A percentile compares a stretch with the other conserved stretches of the same genome.
Evolutionary conservation across 495 filamentous ascomycete species (phyloP).

Genomic region (Clohesyomyces aquaticus): DNA sequence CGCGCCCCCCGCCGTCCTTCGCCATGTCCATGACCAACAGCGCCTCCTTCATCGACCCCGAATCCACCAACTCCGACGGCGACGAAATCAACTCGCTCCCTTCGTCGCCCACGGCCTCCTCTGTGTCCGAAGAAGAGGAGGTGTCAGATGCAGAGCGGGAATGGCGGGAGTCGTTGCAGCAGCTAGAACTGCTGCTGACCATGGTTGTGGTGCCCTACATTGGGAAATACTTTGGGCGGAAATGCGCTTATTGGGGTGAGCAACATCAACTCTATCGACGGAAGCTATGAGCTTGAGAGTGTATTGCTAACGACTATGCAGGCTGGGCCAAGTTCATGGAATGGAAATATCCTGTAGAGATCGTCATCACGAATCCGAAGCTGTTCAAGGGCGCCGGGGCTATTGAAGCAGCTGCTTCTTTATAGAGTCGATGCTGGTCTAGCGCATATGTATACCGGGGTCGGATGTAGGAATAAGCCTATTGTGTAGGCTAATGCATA

Average conservation of each 20-base stretch:
- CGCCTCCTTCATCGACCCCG: constrained; percentile 36
- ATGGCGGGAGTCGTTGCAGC: constrained; percentile 91
- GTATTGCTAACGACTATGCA: constrained; percentile 42
- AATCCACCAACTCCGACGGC: constrained; percentile 47
- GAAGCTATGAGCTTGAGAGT: not conserved
- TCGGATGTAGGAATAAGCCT: not conserved
- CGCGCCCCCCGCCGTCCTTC: not conserved
- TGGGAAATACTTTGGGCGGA: constrained; percentile 90
- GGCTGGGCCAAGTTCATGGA: constrained; percentile 76
- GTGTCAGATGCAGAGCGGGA: constrained; percentile 74
- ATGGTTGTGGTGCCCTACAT: constrained; percentile 93
- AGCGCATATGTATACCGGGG: not conserved
- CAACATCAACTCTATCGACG: constrained; percentile 24
- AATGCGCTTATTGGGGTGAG: constrained; percentile 95
- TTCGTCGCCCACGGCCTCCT: constrained; percentile 68
- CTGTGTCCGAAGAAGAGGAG: constrained; percentile 48
- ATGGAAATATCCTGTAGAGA: constrained; percentile 75
- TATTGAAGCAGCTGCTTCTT: constrained; percentile 68
- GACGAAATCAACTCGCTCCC: constrained; percentile 81
- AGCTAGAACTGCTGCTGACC: constrained; percentile 85
- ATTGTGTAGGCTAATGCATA: constrained; percentile 3
- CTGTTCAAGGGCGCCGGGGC: constrained; percentile 70
- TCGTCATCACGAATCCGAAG: constrained; percentile 59
- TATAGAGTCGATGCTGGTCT: constrained; percentile 53
- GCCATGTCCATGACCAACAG: constrained; percentile 37